Percentiles rank a stretch among this genome's conserved stretches.
These are phyloP conservation scores for Plasmodium reichenowi DNA, from an alignment of 169 alveolate genomes.

Conservation along the genomic window DNA sequence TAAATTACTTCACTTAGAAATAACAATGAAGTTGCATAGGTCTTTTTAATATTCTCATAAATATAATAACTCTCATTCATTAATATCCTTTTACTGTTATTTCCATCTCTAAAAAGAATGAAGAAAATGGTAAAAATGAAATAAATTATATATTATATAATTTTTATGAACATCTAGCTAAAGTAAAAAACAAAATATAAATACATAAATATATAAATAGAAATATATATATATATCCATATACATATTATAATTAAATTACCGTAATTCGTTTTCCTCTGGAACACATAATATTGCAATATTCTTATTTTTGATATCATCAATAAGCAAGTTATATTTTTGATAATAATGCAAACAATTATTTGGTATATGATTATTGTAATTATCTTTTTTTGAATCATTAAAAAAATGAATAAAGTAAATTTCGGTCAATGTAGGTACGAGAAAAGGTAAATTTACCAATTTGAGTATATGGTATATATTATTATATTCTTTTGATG, in stretches of 20 bases:
- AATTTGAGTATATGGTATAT: conserved; percentile 44
- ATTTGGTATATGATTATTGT: conserved; percentile 28
- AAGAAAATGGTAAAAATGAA: conserved; percentile 9
- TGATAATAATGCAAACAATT: conserved; percentile 51
- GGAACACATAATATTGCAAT: conserved; percentile 66
- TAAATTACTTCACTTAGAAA: conserved; percentile 73
- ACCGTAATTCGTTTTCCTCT: conserved; percentile 65
- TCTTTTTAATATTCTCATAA: conserved; percentile 71
- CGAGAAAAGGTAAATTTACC: conserved; percentile 58
- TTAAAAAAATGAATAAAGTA: conserved; percentile 73
- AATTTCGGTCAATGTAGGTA: conserved; percentile 74
- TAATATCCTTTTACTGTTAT: conserved; percentile 24
- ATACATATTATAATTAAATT: not conserved
- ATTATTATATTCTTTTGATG: conserved; percentile 52
- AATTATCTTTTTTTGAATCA: conserved; percentile 36
- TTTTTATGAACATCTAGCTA: too few relatives aligned
- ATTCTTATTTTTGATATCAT: conserved; percentile 49
- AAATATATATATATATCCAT: too few relatives aligned
- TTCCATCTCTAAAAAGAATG: conserved; percentile 23
- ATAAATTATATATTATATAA: not conserved
- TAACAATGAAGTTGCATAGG: conserved; percentile 70
- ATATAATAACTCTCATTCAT: conserved; percentile 66
- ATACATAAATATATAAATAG: too few relatives aligned
- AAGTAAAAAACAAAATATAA: too few relatives aligned
- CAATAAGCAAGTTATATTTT: conserved; percentile 56